Evolutionary conservation across 495 filamentous ascomycete species (phyloP).

Genomic region (Collariella sp.): DNA sequence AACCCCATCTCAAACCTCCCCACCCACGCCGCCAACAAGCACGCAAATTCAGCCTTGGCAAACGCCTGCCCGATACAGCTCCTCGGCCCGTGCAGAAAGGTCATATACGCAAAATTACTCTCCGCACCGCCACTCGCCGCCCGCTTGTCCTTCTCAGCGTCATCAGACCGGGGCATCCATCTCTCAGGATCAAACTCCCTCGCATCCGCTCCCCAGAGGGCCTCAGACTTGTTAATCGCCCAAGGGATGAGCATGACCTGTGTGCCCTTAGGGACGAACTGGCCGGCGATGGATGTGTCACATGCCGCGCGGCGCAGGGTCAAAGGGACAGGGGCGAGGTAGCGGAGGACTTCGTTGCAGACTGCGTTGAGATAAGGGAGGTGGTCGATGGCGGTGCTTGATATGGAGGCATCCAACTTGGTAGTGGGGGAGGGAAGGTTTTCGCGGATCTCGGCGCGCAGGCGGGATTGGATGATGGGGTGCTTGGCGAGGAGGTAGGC

Average conservation of each 20-base stretch:
- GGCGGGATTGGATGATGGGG: conserved; percentile 41
- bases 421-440: conserved; percentile 48
- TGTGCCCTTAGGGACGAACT: conserved; percentile 47
- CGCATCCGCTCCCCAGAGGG: conserved; percentile 52
- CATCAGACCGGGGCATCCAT: conserved; percentile 41
- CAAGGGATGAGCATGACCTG: conserved; percentile 49
- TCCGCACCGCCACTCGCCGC: conserved; percentile 40
- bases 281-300: conserved; percentile 56
- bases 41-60: conserved; percentile 75
- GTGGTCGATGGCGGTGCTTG: conserved; percentile 42
- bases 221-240: conserved; percentile 49
- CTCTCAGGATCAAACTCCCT: conserved; percentile 52
- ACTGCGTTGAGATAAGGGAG: conserved; percentile 50
- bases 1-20: conserved; percentile 63
- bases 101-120: conserved; percentile 53
- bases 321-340: conserved; percentile 39
- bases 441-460: conserved; percentile 47
- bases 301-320: conserved; percentile 56
- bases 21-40: conserved; percentile 65
- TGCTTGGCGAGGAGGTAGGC: conserved; percentile 42
- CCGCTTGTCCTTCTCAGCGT: conserved; percentile 28
- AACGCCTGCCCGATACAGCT: conserved; percentile 63
- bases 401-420: conserved; percentile 35
- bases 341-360: conserved; percentile 40
- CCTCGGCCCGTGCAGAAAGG: conserved; percentile 52